Evolutionary conservation across 257 asterid species (phyloP).

Genomic region (Nicotiana sylvestris): DNA sequence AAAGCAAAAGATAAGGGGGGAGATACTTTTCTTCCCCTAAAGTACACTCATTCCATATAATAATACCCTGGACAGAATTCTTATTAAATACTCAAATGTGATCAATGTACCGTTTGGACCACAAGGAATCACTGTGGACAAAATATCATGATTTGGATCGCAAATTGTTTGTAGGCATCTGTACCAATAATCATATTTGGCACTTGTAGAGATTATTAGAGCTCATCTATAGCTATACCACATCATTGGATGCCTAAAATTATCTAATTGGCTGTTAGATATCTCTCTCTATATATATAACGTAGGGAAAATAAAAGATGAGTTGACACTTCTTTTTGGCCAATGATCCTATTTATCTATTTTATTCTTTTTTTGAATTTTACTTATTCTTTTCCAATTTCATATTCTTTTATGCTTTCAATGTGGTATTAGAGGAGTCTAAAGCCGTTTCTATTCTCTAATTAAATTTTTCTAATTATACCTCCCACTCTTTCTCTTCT

Average conservation of each 20-base stretch:
- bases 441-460: no score
- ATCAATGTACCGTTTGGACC: not conserved
- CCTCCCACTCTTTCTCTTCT: no score
- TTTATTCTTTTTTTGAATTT: no score
- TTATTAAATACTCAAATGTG: slow-evolving; percentile 10
- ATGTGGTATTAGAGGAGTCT: no score
- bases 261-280: not conserved
- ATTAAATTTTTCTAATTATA: no score
- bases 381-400: no score
- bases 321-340: no score
- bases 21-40: slow-evolving; percentile 8
- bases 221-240: not conserved
- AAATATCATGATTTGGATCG: not conserved
- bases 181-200: slow-evolving; percentile 8
- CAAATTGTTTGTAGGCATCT: not conserved
- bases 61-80: slow-evolving; percentile 8
- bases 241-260: not conserved
- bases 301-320: no score
- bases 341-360: no score
- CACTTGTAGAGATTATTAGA: slow-evolving; percentile 6
- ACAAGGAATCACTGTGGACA: not conserved
- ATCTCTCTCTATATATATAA: no score
- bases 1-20: slow-evolving; percentile 12
- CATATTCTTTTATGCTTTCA: no score
- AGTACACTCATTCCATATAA: slow-evolving; percentile 8